A percentile compares a stretch with the other conserved stretches of the same genome.
Conservation (phyloP, 352 stramenopile genomes). For the Globisporangium lucens region DNA sequence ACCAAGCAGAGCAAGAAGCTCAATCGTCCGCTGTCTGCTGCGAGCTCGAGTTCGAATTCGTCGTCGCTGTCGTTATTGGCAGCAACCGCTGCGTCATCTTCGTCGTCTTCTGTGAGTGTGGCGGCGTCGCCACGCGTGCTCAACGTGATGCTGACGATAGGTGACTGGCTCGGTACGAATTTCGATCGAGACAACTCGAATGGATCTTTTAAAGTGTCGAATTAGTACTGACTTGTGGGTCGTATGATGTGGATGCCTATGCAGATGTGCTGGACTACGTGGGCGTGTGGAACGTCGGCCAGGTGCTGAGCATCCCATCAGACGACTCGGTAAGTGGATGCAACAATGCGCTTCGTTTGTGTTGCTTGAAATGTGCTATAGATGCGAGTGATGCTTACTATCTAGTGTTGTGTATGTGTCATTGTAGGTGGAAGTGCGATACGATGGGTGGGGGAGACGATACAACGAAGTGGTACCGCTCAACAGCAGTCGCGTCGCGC, state of each 20-base stretch:
- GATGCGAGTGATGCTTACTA: background rate
- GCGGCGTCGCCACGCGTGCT: background rate
- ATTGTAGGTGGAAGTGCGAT: constrained; percentile 53
- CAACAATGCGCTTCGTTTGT: background rate
- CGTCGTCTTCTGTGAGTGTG: background rate
- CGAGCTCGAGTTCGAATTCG: background rate
- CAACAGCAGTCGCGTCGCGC: constrained; percentile 56
- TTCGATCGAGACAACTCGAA: background rate
- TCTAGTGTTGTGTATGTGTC: background rate
- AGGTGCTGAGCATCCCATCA: constrained; percentile 12
- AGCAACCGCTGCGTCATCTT: background rate
- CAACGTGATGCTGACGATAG: constrained; percentile 1
- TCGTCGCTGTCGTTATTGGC: background rate
- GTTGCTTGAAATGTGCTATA: background rate
- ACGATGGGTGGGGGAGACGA: constrained; percentile 57
- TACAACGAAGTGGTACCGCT: constrained; percentile 63
- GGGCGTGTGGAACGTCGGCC: constrained; percentile 11
- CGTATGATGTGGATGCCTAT: background rate
- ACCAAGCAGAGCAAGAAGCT: background rate
- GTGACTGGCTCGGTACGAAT: constrained; percentile 4
- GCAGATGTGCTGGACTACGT: constrained; percentile 15
- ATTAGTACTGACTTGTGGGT: background rate
- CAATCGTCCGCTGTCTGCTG: background rate
- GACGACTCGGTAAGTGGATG: background rate
- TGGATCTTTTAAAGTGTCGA: background rate